Evolutionary conservation across 192 early-diverging fungal genomes (phyloP).

Genomic region (Coemansia sp.): DNA sequence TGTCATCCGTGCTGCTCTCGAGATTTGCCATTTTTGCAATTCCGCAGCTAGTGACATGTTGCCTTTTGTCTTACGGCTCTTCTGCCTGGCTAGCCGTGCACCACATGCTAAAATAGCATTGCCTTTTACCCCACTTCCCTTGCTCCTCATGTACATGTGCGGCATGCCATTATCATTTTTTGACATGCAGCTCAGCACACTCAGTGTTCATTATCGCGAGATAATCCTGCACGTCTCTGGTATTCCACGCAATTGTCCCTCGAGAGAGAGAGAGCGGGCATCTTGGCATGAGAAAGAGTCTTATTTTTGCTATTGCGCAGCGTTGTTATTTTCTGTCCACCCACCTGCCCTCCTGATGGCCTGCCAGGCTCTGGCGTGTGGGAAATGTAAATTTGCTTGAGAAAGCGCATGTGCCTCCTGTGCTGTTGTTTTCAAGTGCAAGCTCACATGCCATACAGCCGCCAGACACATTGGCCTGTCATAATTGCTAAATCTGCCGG

Average conservation of each 20-base stretch:
- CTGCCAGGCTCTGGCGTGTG: neutral
- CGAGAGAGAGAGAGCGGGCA: neutral
- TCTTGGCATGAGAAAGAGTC: neutral
- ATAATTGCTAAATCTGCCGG: neutral
- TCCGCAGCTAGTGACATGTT: neutral
- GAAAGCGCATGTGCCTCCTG: neutral
- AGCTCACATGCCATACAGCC: conserved; percentile 3
- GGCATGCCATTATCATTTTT: neutral
- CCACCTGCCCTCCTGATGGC: neutral
- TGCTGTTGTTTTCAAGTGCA: neutral
- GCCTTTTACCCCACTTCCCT: neutral
- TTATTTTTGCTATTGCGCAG: neutral
- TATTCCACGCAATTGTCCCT: neutral
- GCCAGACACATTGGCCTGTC: neutral
- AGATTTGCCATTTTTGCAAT: neutral
- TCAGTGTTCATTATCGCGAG: neutral
- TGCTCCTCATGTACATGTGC: neutral
- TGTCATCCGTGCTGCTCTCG: neutral
- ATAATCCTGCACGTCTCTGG: neutral
- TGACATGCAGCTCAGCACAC: neutral
- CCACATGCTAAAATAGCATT: neutral
- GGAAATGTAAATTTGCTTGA: neutral
- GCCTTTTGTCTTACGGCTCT: neutral
- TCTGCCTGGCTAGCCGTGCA: neutral
- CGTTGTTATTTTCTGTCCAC: neutral